phyloP scores from a whole-genome alignment of 2,329 filamentous ascomycete species.

The Penicillium sp. region DNA sequence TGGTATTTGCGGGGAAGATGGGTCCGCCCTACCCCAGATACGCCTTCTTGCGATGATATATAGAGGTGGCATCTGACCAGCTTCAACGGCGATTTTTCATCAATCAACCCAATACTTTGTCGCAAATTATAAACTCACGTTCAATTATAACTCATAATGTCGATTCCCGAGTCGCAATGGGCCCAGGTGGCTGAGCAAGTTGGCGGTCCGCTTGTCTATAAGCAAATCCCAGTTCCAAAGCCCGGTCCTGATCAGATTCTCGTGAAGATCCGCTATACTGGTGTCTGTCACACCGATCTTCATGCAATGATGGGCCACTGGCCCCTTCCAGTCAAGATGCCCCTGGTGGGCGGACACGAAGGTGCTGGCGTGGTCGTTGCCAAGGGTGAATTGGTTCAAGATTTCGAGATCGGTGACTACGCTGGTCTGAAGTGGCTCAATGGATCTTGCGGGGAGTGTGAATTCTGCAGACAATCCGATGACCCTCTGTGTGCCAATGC shows the following conservation, averaged over 20 bases:
- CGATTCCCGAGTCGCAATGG: too few relatives aligned
- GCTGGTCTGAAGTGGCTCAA: slow-evolving; percentile 60
- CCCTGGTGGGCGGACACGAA: slow-evolving; percentile 62
- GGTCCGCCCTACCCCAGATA: too few relatives aligned
- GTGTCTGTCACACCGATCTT: not conserved
- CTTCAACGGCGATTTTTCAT: too few relatives aligned
- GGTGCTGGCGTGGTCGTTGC: slow-evolving; percentile 79
- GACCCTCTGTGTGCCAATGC: slow-evolving; percentile 49
- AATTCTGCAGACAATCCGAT: not conserved
- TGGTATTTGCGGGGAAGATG: too few relatives aligned
- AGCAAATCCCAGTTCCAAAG: not conserved
- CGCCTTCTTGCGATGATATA: too few relatives aligned
- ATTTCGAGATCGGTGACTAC: slow-evolving; percentile 46
- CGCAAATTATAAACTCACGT: too few relatives aligned
- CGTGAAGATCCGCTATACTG: not conserved
- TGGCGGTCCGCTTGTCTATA: too few relatives aligned
- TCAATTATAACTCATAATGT: too few relatives aligned
- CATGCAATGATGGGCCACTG: not conserved
- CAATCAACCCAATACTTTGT: too few relatives aligned
- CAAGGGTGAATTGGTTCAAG: slow-evolving; percentile 48
- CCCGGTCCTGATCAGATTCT: not conserved
- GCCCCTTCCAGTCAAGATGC: not conserved
- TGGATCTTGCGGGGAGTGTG: not conserved
- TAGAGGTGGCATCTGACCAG: too few relatives aligned
- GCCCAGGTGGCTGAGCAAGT: too few relatives aligned